Evolutionary conservation across 1,139 yeast species (phyloP).

Genomic region (Fermentozyma sake): DNA sequence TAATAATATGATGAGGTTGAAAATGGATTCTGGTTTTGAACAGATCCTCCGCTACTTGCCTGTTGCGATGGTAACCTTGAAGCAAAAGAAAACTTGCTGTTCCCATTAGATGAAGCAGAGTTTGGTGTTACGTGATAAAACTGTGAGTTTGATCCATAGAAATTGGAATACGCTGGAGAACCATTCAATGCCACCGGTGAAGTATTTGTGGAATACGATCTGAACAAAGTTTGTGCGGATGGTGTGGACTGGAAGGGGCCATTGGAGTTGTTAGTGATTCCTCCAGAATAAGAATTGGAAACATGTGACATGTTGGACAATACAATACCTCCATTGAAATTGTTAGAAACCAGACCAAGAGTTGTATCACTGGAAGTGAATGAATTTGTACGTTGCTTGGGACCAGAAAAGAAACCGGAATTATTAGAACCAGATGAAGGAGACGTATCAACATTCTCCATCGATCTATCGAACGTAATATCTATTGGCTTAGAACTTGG

Average conservation of each 20-base stretch:
- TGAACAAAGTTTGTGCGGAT: neutral
- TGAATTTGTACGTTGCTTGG: too few relatives aligned
- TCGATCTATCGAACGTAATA: conserved; percentile 7
- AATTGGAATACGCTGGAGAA: conserved; percentile 2
- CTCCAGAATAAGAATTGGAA: too few relatives aligned
- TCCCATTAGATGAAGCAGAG: conserved; percentile 2
- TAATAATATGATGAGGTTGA: conserved; percentile 9
- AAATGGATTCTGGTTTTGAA: conserved; percentile 1
- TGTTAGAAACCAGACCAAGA: too few relatives aligned
- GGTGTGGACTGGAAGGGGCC: conserved; percentile 1
- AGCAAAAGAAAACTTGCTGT: conserved; percentile 4
- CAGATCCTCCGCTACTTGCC: too few relatives aligned
- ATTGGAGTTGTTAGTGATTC: conserved; percentile 1
- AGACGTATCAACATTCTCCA: too few relatives aligned
- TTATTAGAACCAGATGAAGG: too few relatives aligned
- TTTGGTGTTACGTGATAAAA: too few relatives aligned
- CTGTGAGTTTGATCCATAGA: conserved; percentile 1
- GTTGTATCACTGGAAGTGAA: too few relatives aligned
- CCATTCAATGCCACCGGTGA: neutral
- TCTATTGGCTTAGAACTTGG: conserved; percentile 15
- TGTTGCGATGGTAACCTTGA: conserved; percentile 5
- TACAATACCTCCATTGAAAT: too few relatives aligned
- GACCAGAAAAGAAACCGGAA: too few relatives aligned
- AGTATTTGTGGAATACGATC: conserved; percentile 1
- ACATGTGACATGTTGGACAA: too few relatives aligned